A percentile compares a stretch with the other conserved stretches of the same genome.
These are phyloP conservation scores for Aquilaria yunnanensis DNA, from an alignment of 345 rosid genomes.

Conservation along the genomic window DNA sequence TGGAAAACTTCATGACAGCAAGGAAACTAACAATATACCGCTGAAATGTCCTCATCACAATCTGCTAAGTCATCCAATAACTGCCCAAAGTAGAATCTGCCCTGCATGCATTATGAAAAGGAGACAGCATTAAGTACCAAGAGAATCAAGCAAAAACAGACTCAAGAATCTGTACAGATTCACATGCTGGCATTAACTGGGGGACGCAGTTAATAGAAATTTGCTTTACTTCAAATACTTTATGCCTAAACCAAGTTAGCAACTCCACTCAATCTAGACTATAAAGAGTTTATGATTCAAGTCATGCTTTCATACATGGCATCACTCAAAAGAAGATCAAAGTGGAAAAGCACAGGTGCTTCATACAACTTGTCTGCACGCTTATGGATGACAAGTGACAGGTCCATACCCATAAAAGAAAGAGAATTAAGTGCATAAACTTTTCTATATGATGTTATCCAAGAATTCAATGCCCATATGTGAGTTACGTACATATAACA, in stretches of 20 bases:
- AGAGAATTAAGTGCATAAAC: neutral
- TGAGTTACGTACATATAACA: conserved; percentile 44
- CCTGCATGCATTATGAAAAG: conserved; percentile 43
- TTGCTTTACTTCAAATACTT: no score
- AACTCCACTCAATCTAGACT: no score
- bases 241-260: no score
- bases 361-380: neutral
- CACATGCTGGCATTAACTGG: no score
- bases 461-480: conserved; percentile 6
- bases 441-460: neutral
- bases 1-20: conserved; percentile 10
- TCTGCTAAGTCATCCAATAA: conserved; percentile 52
- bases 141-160: neutral
- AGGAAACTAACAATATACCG: conserved; percentile 39
- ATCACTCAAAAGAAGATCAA: conserved; percentile 1
- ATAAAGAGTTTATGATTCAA: neutral
- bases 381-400: neutral
- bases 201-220: no score
- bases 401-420: neutral
- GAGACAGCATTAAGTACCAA: neutral
- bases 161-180: neutral
- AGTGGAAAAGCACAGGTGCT: neutral
- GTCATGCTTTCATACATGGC: neutral
- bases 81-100: conserved; percentile 89
- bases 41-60: conserved; percentile 61